A percentile compares a stretch with the other conserved stretches of the same genome.
Evolutionary conservation across 83 land plant genomes (phyloP).

Genomic region (Thuja plicata): DNA sequence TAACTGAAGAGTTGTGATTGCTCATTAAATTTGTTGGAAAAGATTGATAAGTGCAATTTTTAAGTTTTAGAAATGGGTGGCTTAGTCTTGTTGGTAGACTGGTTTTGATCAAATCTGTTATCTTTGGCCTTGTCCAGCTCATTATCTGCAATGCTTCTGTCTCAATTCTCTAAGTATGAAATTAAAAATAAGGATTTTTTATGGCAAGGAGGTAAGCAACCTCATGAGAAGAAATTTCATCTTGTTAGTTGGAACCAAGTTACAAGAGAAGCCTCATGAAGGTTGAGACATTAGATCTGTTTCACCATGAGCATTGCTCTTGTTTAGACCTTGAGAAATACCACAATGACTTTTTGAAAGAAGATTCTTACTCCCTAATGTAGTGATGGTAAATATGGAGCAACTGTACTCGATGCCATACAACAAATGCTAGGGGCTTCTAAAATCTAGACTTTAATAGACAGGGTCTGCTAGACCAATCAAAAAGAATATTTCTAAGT

Average conservation of each 20-base stretch:
- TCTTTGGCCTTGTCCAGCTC: background rate
- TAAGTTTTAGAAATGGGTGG: background rate
- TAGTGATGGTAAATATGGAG: background rate
- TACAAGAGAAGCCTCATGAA: no score
- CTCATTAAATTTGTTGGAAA: background rate
- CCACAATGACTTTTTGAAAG: background rate
- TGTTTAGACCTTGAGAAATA: background rate
- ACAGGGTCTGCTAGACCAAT: no score
- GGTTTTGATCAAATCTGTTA: background rate
- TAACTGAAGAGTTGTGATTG: background rate
- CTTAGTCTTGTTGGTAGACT: background rate
- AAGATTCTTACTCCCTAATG: background rate
- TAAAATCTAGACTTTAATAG: background rate
- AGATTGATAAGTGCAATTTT: background rate
- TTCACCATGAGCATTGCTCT: no score
- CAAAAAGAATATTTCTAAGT: background rate
- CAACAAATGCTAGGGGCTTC: background rate
- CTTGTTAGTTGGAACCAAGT: no score
- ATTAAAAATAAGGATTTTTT: background rate
- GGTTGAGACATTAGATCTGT: no score
- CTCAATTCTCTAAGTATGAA: background rate
- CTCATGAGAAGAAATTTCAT: no score
- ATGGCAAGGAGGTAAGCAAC: no score
- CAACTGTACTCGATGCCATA: background rate
- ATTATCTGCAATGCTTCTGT: background rate